Evolutionary conservation across 306 rosid genomes (phyloP).

Genomic region (Begonia fuchsioides): DNA sequence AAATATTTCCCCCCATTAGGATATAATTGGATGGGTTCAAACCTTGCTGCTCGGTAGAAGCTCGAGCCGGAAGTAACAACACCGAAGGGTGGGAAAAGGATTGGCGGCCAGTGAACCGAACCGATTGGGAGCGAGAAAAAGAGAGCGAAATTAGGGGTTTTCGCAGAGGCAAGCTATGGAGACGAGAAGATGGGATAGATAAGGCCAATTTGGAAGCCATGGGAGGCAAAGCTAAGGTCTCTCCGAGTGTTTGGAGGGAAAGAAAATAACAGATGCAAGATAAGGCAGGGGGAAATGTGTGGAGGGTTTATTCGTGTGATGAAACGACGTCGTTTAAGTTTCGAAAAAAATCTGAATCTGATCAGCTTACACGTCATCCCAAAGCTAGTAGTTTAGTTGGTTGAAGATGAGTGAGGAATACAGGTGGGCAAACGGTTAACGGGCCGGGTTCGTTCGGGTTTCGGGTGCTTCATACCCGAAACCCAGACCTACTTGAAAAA

Average conservation of each 20-base stretch:
- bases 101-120: conserved; percentile 33
- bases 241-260: conserved; percentile 31
- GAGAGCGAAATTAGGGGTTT: conserved; percentile 37
- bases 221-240: background rate
- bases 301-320: conserved; percentile 27
- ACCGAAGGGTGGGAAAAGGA: conserved; percentile 34
- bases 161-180: conserved; percentile 16
- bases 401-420: no score
- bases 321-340: no score
- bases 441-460: no score
- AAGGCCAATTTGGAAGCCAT: conserved; percentile 70
- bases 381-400: no score
- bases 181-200: conserved; percentile 27
- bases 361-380: no score
- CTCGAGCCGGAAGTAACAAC: conserved; percentile 31
- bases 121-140: conserved; percentile 20
- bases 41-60: conserved; percentile 78
- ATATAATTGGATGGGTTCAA: background rate
- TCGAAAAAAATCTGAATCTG: no score
- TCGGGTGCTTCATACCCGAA: no score
- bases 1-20: no score
- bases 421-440: no score
- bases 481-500: no score
- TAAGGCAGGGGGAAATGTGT: conserved; percentile 51
- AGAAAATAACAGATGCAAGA: conserved; percentile 16